These are phyloP conservation scores for Neonectria ditissima DNA, from an alignment of 2,329 filamentous ascomycete genomes.

Conservation along the genomic window DNA sequence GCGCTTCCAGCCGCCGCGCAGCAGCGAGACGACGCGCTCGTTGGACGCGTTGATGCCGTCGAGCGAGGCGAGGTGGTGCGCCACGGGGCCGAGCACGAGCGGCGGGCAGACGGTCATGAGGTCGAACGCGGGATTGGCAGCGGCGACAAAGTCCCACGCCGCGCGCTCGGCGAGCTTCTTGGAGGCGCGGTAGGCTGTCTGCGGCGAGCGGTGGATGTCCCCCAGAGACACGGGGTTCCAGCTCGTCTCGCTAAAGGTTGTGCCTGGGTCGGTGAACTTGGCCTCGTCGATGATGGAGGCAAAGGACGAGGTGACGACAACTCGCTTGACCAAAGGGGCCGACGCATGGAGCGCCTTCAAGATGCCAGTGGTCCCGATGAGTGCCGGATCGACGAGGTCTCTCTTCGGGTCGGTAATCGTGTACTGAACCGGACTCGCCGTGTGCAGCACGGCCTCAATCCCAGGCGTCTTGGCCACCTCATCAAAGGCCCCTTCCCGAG, in stretches of 20 bases:
- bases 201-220: conserved; percentile 53
- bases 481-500: conserved; percentile 78
- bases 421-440: conserved; percentile 70
- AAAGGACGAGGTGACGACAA: conserved; percentile 72
- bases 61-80: conserved; percentile 59
- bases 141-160: conserved; percentile 64
- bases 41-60: conserved; percentile 66
- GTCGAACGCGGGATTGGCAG: conserved; percentile 59
- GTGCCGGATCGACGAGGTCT: conserved; percentile 69
- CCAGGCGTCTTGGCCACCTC: conserved; percentile 64
- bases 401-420: conserved; percentile 62
- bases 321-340: conserved; percentile 72
- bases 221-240: conserved; percentile 67
- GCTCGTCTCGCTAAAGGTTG: conserved; percentile 59
- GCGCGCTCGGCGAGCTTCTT: conserved; percentile 67
- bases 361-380: conserved; percentile 74
- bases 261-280: conserved; percentile 52
- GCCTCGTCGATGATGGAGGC: conserved; percentile 61
- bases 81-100: conserved; percentile 65
- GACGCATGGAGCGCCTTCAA: conserved; percentile 75
- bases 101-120: conserved; percentile 67
- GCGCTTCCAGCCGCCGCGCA: conserved; percentile 63
- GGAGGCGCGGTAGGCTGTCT: conserved; percentile 65
- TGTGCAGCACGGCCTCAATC: conserved; percentile 69
- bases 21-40: conserved; percentile 61